phyloP scores from a whole-genome alignment of 1,284 basidiomycete genomes.

The Pseudozyma flocculosa region DNA sequence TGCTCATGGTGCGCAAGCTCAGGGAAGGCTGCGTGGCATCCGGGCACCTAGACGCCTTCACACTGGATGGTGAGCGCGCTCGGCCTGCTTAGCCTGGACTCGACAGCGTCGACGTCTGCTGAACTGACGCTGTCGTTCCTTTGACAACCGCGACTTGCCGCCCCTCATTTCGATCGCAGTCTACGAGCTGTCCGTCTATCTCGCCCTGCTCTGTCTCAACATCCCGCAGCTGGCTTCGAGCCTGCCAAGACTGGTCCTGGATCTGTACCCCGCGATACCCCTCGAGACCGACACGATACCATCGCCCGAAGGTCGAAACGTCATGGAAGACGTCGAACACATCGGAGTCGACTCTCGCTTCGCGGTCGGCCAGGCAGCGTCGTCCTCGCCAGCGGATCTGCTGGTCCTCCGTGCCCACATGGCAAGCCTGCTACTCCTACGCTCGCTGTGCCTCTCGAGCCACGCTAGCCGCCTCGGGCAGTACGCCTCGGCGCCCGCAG shows the following conservation, averaged over 20 bases:
- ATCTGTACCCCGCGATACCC: conserved; percentile 9
- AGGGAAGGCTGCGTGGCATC: conserved; percentile 26
- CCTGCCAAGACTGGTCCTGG: conserved; percentile 16
- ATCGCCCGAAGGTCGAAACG: background rate
- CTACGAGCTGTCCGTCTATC: conserved; percentile 16
- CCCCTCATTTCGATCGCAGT: background rate
- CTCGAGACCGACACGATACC: no score
- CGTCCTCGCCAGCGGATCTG: background rate
- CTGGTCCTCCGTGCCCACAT: background rate
- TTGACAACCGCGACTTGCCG: no score
- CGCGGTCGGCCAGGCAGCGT: no score
- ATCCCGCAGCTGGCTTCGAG: conserved; percentile 13
- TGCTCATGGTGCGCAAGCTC: conserved; percentile 24
- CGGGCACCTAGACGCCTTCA: conserved; percentile 15
- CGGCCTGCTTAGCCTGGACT: background rate
- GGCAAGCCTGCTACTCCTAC: conserved; percentile 7
- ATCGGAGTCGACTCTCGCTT: background rate
- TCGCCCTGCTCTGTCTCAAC: conserved; percentile 15
- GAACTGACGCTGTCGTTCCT: no score
- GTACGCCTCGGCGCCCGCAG: conserved; percentile 1
- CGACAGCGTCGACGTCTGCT: no score
- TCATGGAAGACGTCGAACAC: background rate
- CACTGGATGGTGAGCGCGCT: conserved; percentile 8
- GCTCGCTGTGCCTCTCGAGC: conserved; percentile 18
- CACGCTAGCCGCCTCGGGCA: conserved; percentile 21